These are phyloP conservation scores for Peniophora sp. DNA, from an alignment of 1,284 basidiomycete species.

Conservation along the genomic window DNA sequence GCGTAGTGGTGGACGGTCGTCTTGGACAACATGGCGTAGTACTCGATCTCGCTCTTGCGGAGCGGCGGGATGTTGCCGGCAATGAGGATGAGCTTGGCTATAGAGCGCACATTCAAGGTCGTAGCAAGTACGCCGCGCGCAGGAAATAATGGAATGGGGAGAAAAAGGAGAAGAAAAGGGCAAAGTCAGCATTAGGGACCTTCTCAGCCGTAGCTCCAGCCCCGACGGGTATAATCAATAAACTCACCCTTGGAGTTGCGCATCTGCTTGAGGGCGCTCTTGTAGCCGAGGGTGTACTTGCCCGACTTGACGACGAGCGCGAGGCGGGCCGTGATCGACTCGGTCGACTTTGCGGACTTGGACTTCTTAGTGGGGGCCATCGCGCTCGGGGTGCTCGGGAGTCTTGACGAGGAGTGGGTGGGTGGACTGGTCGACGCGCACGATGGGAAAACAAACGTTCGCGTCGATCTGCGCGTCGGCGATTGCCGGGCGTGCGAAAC, in stretches of 20 bases:
- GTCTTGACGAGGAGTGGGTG: too few species aligned
- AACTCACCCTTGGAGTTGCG: slow-evolving; percentile 92
- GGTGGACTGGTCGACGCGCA: too few species aligned
- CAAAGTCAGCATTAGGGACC: slow-evolving; percentile 70
- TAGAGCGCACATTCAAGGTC: slow-evolving; percentile 3
- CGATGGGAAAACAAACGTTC: too few species aligned
- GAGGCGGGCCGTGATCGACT: slow-evolving; percentile 93
- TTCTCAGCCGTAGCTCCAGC: slow-evolving; percentile 97
- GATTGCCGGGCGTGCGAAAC: too few species aligned
- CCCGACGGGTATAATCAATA: slow-evolving; percentile 52
- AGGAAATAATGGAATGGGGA: slow-evolving; percentile 6
- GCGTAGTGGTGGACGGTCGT: slow-evolving; percentile 95
- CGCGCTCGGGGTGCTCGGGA: slow-evolving; percentile 17
- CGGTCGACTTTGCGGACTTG: slow-evolving; percentile 85
- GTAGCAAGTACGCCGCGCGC: slow-evolving; percentile 1
- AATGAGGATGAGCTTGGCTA: slow-evolving; percentile 98
- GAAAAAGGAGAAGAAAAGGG: slow-evolving; percentile 13
- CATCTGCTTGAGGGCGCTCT: slow-evolving; percentile 97
- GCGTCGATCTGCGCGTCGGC: too few species aligned
- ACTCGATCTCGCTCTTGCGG: slow-evolving; percentile 99
- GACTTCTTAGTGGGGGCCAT: slow-evolving; percentile 95
- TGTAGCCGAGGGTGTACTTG: slow-evolving; percentile 92
- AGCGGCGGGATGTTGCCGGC: slow-evolving; percentile 99
- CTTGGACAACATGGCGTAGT: slow-evolving; percentile 99
- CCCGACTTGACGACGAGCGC: slow-evolving; percentile 98